phyloP scores from a whole-genome alignment of 2,329 filamentous ascomycete species.

The Tolypocladium tropicale region DNA sequence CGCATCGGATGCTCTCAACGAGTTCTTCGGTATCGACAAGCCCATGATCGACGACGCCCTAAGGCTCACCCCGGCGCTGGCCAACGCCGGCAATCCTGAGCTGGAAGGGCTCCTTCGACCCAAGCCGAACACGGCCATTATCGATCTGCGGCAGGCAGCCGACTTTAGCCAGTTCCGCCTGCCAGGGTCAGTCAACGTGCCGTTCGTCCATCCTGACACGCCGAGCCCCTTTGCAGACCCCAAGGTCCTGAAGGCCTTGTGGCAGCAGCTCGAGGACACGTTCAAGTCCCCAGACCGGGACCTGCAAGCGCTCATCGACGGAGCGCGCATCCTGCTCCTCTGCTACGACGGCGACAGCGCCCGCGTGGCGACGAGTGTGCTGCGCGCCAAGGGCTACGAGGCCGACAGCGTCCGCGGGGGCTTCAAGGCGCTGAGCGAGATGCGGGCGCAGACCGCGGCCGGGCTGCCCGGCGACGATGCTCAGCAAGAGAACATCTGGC shows the following conservation, averaged over 20 bases:
- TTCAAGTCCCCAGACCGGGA: conserved; percentile 21
- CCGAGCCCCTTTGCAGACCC: conserved; percentile 36
- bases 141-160: conserved; percentile 31
- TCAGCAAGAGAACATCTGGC: neutral
- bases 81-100: neutral
- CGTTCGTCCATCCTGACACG: conserved; percentile 24
- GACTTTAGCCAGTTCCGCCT: conserved; percentile 34
- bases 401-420: conserved; percentile 37
- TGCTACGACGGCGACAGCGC: conserved; percentile 46
- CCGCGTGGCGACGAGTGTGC: conserved; percentile 41
- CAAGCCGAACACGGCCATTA: conserved; percentile 20
- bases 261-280: conserved; percentile 33
- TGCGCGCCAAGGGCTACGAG: conserved; percentile 37
- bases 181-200: conserved; percentile 32
- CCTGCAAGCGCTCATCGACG: conserved; percentile 12
- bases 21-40: conserved; percentile 15
- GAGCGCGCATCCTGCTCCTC: conserved; percentile 31
- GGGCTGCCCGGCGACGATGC: neutral
- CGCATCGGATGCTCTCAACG: conserved; percentile 24
- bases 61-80: conserved; percentile 1
- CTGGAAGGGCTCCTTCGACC: conserved; percentile 6
- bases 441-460: neutral
- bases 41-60: conserved; percentile 4
- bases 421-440: conserved; percentile 7
- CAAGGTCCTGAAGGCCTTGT: conserved; percentile 30